Percentiles rank a stretch among this genome's conserved stretches.
Evolutionary conservation across 1,139 yeast genomes (phyloP).

Genomic region (Diutina rugosa): DNA sequence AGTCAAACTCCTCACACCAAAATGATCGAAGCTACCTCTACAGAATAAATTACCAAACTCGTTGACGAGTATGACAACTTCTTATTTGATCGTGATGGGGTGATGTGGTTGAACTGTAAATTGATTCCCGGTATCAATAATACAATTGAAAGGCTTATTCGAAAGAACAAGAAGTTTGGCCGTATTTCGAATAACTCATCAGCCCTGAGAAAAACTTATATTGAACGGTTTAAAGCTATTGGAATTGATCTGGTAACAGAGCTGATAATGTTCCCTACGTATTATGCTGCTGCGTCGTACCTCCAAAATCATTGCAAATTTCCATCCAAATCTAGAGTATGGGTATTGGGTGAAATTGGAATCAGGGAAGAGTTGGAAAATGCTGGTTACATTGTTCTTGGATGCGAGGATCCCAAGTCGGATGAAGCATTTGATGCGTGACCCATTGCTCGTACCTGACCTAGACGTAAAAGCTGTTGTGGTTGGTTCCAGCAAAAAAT

Average conservation of each 20-base stretch:
- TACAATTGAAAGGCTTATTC: constrained; percentile 43
- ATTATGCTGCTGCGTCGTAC: constrained; percentile 22
- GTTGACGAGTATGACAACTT: constrained; percentile 3
- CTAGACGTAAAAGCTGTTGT: constrained; percentile 28
- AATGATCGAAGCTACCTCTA: not conserved
- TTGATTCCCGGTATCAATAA: constrained; percentile 63
- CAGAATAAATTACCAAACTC: not conserved
- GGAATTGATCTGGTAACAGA: constrained; percentile 20
- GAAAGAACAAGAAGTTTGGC: constrained; percentile 17
- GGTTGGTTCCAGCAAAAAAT: constrained; percentile 26
- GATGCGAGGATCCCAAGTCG: constrained; percentile 49
- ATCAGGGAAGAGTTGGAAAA: constrained; percentile 59
- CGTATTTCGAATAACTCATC: constrained; percentile 31
- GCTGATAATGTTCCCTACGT: constrained; percentile 22
- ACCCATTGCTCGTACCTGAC: constrained; percentile 32
- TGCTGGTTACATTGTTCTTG: constrained; percentile 57
- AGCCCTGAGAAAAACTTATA: constrained; percentile 20
- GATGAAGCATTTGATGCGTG: constrained; percentile 20
- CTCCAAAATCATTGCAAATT: constrained; percentile 14
- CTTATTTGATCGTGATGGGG: constrained; percentile 80
- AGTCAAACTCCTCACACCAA: not conserved
- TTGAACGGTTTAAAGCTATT: constrained; percentile 18
- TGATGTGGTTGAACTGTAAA: constrained; percentile 74
- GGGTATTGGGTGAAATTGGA: constrained; percentile 81
- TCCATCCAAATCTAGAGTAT: constrained; percentile 36